phyloP scores from a whole-genome alignment of 2,329 filamentous ascomycete genomes.

The Nakataea oryzae region DNA sequence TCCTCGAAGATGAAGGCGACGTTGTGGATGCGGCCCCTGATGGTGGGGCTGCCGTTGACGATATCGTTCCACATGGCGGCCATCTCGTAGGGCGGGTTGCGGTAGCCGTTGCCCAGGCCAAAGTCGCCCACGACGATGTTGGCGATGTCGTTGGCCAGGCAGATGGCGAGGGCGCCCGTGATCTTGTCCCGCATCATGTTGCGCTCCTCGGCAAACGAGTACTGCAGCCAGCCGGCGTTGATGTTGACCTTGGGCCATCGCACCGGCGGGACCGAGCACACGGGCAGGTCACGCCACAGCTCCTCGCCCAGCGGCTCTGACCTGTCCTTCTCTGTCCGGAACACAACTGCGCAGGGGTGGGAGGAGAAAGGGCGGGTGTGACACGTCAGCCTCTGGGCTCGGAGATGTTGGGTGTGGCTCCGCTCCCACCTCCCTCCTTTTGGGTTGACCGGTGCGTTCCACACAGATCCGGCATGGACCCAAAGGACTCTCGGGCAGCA shows the following conservation, averaged over 20 bases:
- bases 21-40: conserved; percentile 49
- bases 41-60: conserved; percentile 50
- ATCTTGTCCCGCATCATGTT: conserved; percentile 67
- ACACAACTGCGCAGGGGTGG: conserved; percentile 42
- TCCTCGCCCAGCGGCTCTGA: conserved; percentile 46
- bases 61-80: conserved; percentile 57
- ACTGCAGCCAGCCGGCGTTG: conserved; percentile 51
- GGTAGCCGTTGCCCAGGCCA: conserved; percentile 51
- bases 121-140: conserved; percentile 54
- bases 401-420: neutral
- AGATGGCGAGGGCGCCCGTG: conserved; percentile 59
- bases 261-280: conserved; percentile 65
- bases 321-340: conserved; percentile 57
- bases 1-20: conserved; percentile 58
- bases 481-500: neutral
- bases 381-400: neutral
- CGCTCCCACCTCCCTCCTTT: neutral
- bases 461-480: conserved; percentile 6
- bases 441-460: neutral
- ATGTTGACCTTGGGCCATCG: conserved; percentile 56
- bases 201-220: conserved; percentile 61
- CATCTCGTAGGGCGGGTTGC: conserved; percentile 55
- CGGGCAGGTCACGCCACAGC: conserved; percentile 49
- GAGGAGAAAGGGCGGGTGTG: neutral
- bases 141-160: conserved; percentile 46